phyloP scores from a whole-genome alignment of 2,329 filamentous ascomycete species.

The Aspergillus clavatus region DNA sequence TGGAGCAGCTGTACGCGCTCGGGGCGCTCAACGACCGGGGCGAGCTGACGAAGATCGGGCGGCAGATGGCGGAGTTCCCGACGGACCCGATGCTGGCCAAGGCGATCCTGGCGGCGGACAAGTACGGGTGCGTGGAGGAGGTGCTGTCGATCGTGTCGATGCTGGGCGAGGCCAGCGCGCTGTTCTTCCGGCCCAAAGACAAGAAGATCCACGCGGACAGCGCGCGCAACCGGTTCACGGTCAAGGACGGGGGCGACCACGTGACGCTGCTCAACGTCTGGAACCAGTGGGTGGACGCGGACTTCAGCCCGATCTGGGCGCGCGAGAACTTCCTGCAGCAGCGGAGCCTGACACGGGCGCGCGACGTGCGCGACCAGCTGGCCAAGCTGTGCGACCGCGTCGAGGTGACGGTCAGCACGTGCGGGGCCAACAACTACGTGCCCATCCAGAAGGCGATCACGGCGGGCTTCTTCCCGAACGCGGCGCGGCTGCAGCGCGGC shows the following conservation, averaged over 20 bases:
- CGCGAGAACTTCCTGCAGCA: slow-evolving; percentile 93
- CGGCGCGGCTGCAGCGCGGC: slow-evolving; percentile 73
- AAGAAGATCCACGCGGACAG: slow-evolving; percentile 96
- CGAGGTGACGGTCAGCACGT: slow-evolving; percentile 67
- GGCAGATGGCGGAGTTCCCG: slow-evolving; percentile 93
- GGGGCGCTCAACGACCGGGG: slow-evolving; percentile 85
- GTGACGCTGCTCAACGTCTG: slow-evolving; percentile 85
- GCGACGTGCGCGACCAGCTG: slow-evolving; percentile 89
- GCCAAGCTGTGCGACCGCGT: slow-evolving; percentile 89
- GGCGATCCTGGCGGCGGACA: slow-evolving; percentile 79
- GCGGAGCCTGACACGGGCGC: slow-evolving; percentile 77
- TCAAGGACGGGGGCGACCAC: slow-evolving; percentile 88
- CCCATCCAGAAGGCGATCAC: slow-evolving; percentile 86
- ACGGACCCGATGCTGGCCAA: slow-evolving; percentile 89
- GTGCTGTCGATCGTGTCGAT: slow-evolving; percentile 91
- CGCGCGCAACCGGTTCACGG: slow-evolving; percentile 79
- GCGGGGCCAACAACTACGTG: slow-evolving; percentile 64
- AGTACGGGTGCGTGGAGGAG: slow-evolving; percentile 89
- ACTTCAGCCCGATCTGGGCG: slow-evolving; percentile 82
- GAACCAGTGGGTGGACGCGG: slow-evolving; percentile 91
- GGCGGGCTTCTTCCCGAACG: slow-evolving; percentile 91
- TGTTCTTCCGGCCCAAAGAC: slow-evolving; percentile 94
- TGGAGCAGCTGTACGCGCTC: slow-evolving; percentile 88
- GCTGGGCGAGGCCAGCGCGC: slow-evolving; percentile 78
- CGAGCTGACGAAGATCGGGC: slow-evolving; percentile 81